Percentiles rank a stretch among this genome's conserved stretches.
phyloP scores from a whole-genome alignment of 345 rosid species.

The Hibiscus tridactylites region DNA sequence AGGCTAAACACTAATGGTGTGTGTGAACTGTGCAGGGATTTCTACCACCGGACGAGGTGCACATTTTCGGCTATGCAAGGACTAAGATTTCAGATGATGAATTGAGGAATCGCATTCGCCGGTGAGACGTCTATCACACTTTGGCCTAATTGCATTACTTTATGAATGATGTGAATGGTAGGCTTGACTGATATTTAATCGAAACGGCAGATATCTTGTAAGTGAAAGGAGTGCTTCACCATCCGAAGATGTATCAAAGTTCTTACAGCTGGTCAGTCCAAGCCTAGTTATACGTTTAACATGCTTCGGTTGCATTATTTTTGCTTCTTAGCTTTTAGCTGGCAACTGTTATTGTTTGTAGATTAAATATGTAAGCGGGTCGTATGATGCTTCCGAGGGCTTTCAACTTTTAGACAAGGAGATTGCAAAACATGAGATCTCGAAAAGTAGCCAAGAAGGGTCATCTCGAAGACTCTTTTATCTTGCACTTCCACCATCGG shows the following conservation, averaged over 20 bases:
- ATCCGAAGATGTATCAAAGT: slow-evolving; percentile 47
- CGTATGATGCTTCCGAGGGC: slow-evolving; percentile 80
- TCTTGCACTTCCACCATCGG: slow-evolving; percentile 94
- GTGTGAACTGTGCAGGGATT: slow-evolving; percentile 49
- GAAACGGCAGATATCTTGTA: slow-evolving; percentile 54
- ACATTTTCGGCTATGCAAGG: slow-evolving; percentile 92
- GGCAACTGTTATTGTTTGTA: slow-evolving; percentile 20
- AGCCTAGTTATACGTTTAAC: not conserved
- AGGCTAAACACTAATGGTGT: not conserved
- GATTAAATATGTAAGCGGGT: slow-evolving; percentile 91
- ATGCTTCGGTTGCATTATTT: not conserved
- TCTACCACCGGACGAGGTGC: slow-evolving; percentile 71
- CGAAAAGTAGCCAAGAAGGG: slow-evolving; percentile 57
- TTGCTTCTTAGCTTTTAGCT: slow-evolving; percentile 3
- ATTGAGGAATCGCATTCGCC: slow-evolving; percentile 54
- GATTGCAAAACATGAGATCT: slow-evolving; percentile 59
- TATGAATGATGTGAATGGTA: slow-evolving; percentile 7
- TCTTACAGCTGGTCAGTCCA: slow-evolving; percentile 71
- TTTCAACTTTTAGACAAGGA: slow-evolving; percentile 63
- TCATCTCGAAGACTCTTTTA: slow-evolving; percentile 85
- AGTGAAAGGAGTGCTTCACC: slow-evolving; percentile 39
- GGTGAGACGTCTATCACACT: slow-evolving; percentile 33
- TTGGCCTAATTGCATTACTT: not conserved
- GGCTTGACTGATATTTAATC: not conserved
- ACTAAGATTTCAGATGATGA: slow-evolving; percentile 75